Evolutionary conservation across 768 basidiomycete genomes (phyloP), one percentile per base, ranked within the genome.

Genomic region (Russula compacta): DNA sequence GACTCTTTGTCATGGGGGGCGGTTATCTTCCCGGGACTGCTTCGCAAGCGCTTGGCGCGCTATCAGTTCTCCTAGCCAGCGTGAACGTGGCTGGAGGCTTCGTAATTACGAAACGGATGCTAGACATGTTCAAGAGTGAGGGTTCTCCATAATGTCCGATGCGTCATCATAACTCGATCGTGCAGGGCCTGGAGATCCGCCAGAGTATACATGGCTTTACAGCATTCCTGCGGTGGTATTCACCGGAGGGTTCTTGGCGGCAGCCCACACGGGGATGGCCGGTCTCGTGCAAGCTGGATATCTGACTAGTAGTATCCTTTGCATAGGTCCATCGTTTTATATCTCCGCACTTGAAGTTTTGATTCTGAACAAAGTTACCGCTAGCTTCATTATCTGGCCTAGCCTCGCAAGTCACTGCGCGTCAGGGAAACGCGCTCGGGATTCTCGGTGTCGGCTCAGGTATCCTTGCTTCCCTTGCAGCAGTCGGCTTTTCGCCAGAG

Each of bases 241-340:
- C 70, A 83, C 87, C 3, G 89, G 89, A 44, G 92, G 87, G 2
- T 92, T 89, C 74, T 71, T 94, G 59, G 82, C 83, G 38, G 88
- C 91, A 42, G 88, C 89, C 5, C 87, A 83, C 69, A 89, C 89
- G 4, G 91, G 92, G 44, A 85, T 89, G 84, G 83, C 80, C 12
- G 92, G 92, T 19, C 79, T 94, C 39, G 89, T 93, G 6, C 90
- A 92, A 71, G 90, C 92, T 3, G 92, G 92, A 12, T 94, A 94
- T 69, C 70, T 93, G 59, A 81, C 90, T 1, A 90, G 87, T 68
- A 92, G 88, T 67, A 70, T 93, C n/a, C 81, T 94, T 48, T 92
- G 91, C 70, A 93, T 94, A 60, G 84, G 89, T 86, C 64, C 12
- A 73, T 47, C 21, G 2, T 40, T 39, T 40, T 11, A 5, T 57